phyloP scores from a whole-genome alignment of 495 filamentous ascomycete species.

The Trypethelium eluteriae region DNA sequence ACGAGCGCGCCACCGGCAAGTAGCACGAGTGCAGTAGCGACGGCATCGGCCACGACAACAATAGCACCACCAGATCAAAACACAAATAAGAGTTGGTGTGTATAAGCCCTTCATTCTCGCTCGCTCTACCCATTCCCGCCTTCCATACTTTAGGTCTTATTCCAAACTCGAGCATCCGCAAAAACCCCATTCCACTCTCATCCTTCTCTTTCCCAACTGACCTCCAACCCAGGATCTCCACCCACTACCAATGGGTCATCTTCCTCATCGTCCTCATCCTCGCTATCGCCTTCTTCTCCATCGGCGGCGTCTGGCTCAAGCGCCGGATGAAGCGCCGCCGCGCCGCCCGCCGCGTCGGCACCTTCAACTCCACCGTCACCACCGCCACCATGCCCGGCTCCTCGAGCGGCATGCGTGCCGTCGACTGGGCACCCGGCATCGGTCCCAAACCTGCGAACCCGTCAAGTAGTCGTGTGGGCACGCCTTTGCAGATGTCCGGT shows the following conservation, averaged over 20 bases:
- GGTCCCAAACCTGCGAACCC: background rate
- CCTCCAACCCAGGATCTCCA: constrained; percentile 15
- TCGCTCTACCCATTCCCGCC: background rate
- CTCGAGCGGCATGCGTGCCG: background rate
- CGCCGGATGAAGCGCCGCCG: constrained; percentile 28
- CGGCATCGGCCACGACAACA: background rate
- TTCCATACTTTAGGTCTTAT: background rate
- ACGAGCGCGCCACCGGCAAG: background rate
- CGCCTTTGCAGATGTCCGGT: background rate
- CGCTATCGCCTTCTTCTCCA: constrained; percentile 26
- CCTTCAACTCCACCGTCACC: constrained; percentile 28
- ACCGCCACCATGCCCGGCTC: constrained; percentile 12
- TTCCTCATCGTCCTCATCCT: constrained; percentile 35
- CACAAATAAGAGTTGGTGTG: background rate
- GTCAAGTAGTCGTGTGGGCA: background rate
- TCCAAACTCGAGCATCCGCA: background rate
- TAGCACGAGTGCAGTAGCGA: background rate
- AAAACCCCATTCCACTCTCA: background rate
- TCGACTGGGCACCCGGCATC: background rate
- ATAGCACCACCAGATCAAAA: background rate
- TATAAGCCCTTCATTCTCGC: background rate
- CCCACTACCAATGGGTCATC: constrained; percentile 33
- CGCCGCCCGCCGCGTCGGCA: constrained; percentile 20
- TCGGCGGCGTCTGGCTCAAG: constrained; percentile 28
- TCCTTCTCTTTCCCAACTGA: background rate